phyloP scores from a whole-genome alignment of 495 filamentous ascomycete species.

The Paragyromitra xinjiangensis region DNA sequence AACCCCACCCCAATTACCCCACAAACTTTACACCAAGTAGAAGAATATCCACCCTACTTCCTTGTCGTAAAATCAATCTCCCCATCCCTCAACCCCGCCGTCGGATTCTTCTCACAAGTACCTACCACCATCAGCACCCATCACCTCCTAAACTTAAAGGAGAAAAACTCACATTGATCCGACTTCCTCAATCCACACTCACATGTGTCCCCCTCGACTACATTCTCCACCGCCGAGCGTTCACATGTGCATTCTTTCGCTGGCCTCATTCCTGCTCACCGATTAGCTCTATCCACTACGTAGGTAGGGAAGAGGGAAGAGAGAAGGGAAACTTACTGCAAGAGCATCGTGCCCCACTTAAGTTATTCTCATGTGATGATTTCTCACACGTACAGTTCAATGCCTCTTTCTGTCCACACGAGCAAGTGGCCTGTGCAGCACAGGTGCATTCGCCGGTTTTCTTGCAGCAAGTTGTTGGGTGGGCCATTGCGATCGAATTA shows the following conservation, averaged over 20 bases:
- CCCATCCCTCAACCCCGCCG: conserved; percentile 43
- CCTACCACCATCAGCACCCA: conserved; percentile 43
- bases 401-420: conserved; percentile 85
- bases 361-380: conserved; percentile 75
- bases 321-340: conserved; percentile 68
- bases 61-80: conserved; percentile 54
- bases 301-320: background rate
- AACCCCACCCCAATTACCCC: background rate
- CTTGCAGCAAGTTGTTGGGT: conserved; percentile 54
- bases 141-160: background rate
- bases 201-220: conserved; percentile 69
- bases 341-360: conserved; percentile 80
- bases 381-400: conserved; percentile 87
- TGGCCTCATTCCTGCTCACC: conserved; percentile 68
- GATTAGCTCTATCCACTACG: conserved; percentile 31
- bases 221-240: conserved; percentile 76
- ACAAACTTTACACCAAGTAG: too few species aligned
- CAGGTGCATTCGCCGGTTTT: conserved; percentile 46
- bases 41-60: conserved; percentile 8
- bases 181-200: conserved; percentile 78
- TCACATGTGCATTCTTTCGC: conserved; percentile 85
- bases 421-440: conserved; percentile 73
- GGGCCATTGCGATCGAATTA: conserved; percentile 25
- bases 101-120: conserved; percentile 55
- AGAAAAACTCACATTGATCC: conserved; percentile 63